Base-by-base conservation (phyloP, 208 protist species). In the Acanthamoeba sp. region DNA sequence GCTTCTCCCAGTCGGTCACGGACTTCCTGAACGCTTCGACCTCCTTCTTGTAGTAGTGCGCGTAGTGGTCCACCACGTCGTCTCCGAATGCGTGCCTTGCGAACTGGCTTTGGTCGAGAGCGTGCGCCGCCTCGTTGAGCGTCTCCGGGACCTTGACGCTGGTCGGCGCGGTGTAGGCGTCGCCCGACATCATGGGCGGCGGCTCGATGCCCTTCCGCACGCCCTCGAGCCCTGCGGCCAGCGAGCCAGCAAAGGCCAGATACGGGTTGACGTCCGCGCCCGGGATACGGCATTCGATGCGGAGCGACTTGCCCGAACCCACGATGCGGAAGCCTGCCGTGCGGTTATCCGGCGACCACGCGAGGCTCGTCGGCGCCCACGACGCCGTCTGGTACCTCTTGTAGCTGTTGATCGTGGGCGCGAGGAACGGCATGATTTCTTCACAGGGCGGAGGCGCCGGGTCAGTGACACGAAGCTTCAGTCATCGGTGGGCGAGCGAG, bases 341-440 rank as follows among this genome's bases (percentile, higher is more conserved):
- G 48, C 82, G 82, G 38, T 90, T 90, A 34, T 90, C 82, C 27
- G 48, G 57, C 20, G 82, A 90, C 82, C 82, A 90, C 5, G 82
- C 82, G 20, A 90, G 38, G 48, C 82, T 62, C 14, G 82, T 90
- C 32, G 82, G 82, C 29, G 82, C 82, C 82, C 82, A 90, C 48
- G 82, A 90, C 29, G 82, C 48, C 36, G 48, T 45, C 48, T 71
- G 55, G 38, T 90, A 90, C 38, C 82, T 62, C 82, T 90, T 90
- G 82, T 90, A 90, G 48, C 55, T 71, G 82, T 90, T 90, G 34
- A 69, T 90, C 29, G 82, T 90, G 16, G 82, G 82, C 22, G 82
- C 82, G 38, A 90, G 55, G 57, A 90, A 90, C 45, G 82, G 82
- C 82, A 90, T 90, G 82, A 90, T 90, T 32, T 90, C 82, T 90